These are phyloP conservation scores for Diaporthe ilicicola DNA, from an alignment of 2,329 filamentous ascomycete species.

Conservation along the genomic window DNA sequence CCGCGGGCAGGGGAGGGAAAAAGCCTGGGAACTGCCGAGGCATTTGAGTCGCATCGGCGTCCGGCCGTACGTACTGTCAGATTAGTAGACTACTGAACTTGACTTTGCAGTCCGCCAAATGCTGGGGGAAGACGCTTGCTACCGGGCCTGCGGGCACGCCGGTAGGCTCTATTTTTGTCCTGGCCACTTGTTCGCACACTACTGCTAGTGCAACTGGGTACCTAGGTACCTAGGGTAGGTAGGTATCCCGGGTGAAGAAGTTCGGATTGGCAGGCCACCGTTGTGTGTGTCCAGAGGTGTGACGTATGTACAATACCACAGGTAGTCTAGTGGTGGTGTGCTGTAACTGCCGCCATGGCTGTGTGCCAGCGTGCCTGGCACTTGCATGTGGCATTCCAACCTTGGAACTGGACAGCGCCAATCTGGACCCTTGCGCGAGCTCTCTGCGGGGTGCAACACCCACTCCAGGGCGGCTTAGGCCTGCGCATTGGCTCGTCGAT, in stretches of 20 bases:
- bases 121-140: not conserved
- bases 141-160: too few relatives aligned
- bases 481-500: conserved; percentile 17
- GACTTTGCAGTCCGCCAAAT: not conserved
- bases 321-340: not conserved
- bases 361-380: not conserved
- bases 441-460: conserved; percentile 11
- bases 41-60: conserved; percentile 10
- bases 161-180: not conserved
- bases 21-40: conserved; percentile 26
- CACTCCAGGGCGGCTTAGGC: not conserved
- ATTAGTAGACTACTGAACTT: not conserved
- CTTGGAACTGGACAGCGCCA: conserved; percentile 3
- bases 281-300: not conserved
- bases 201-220: too few relatives aligned
- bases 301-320: not conserved
- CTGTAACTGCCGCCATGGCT: not conserved
- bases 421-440: conserved; percentile 8
- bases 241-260: not conserved
- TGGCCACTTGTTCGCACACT: not conserved
- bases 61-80: not conserved
- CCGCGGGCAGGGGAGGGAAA: conserved; percentile 19
- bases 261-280: not conserved
- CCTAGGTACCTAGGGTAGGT: too few relatives aligned
- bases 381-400: conserved; percentile 1